Percentiles rank a stretch among this genome's conserved stretches.
Conservation (phyloP, 805 yeast species). For the Saccharomycopsis malanga region DNA sequence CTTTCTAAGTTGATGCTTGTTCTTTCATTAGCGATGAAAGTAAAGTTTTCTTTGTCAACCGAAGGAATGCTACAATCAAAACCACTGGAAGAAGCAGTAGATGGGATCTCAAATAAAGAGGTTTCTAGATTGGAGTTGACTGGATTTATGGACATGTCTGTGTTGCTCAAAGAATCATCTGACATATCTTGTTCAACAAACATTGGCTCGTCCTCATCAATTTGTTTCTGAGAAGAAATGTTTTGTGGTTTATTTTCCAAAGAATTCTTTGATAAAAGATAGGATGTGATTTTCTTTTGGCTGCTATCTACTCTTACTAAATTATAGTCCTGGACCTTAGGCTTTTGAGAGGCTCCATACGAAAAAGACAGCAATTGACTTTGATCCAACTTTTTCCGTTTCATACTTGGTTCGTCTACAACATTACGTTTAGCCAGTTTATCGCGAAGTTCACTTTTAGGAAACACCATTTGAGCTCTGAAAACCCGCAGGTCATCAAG, state of each 20-base stretch:
- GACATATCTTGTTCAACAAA: neutral
- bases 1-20: conserved; percentile 48
- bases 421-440: neutral
- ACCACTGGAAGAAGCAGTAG: neutral
- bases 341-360: conserved; percentile 13
- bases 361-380: conserved; percentile 4
- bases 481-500: conserved; percentile 66
- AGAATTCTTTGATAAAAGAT: neutral
- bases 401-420: conserved; percentile 5
- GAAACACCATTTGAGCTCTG: conserved; percentile 40
- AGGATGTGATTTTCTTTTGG: conserved; percentile 47
- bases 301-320: conserved; percentile 64
- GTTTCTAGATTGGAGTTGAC: neutral
- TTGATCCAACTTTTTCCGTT: conserved; percentile 26
- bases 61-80: neutral
- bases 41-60: conserved; percentile 2
- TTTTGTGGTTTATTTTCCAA: neutral
- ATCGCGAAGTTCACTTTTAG: neutral
- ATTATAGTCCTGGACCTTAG: conserved; percentile 51
- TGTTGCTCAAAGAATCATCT: neutral
- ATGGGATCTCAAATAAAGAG: neutral
- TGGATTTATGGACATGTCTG: neutral
- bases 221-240: neutral
- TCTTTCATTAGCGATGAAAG: conserved; percentile 26
- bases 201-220: neutral